Percentiles rank a stretch among this genome's conserved stretches.
phyloP scores from a whole-genome alignment of 2,329 filamentous ascomycete genomes.

The Pyrenochaeta sp. region DNA sequence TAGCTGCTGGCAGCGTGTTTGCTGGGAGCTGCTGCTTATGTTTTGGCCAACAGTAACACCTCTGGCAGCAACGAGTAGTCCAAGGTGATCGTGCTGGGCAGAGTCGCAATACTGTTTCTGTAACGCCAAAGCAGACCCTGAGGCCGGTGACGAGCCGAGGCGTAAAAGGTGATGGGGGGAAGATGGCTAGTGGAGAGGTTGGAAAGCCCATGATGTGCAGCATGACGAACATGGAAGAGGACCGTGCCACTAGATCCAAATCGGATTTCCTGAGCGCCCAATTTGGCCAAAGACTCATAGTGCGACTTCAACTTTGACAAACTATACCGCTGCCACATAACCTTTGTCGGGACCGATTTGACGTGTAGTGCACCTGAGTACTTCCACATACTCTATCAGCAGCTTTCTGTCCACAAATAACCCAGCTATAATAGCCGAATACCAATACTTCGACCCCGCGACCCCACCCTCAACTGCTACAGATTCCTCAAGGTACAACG shows the following conservation, averaged over 20 bases:
- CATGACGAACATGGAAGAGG: constrained; percentile 4
- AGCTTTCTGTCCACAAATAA: background rate
- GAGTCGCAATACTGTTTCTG: background rate
- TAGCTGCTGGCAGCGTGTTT: constrained; percentile 16
- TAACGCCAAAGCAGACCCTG: background rate
- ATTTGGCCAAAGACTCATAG: constrained; percentile 1
- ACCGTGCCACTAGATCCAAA: background rate
- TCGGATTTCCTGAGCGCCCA: background rate
- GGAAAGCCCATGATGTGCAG: constrained; percentile 3
- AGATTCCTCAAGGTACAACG: background rate
- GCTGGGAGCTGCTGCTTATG: constrained; percentile 7
- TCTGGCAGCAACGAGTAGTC: background rate
- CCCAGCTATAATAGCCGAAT: background rate
- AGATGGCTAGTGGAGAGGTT: constrained; percentile 4
- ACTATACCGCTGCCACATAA: background rate
- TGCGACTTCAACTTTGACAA: background rate
- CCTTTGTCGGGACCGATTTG: background rate
- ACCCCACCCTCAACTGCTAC: background rate
- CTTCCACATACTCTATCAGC: background rate
- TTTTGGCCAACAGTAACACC: background rate
- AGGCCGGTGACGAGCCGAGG: constrained; percentile 1
- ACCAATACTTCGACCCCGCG: background rate
- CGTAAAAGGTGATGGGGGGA: background rate
- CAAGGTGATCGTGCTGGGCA: no score
- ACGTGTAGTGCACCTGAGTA: background rate